Evolutionary conservation across 805 yeast genomes (phyloP).

Genomic region (Kodamaea nitidulidarum): DNA sequence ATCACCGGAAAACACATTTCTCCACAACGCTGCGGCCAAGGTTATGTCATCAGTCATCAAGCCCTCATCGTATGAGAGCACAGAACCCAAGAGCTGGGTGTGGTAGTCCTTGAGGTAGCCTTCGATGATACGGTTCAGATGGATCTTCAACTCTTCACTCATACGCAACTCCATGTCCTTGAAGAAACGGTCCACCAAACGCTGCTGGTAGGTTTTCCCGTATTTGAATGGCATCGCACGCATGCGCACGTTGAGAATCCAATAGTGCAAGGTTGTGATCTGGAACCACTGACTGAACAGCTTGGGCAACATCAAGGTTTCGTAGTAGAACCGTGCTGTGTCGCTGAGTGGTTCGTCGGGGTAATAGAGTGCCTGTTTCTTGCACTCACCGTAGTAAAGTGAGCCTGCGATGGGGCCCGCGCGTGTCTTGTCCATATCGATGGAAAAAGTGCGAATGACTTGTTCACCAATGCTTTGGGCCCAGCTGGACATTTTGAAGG

Average conservation of each 20-base stretch:
- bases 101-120: conserved; percentile 86
- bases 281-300: conserved; percentile 97
- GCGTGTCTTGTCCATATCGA: conserved; percentile 89
- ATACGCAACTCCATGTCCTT: conserved; percentile 84
- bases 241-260: conserved; percentile 94
- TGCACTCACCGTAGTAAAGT: conserved; percentile 79
- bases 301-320: conserved; percentile 73
- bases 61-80: conserved; percentile 91
- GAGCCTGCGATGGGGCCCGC: conserved; percentile 95
- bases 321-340: conserved; percentile 80
- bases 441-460: conserved; percentile 54
- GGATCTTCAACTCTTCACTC: conserved; percentile 80
- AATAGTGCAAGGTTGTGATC: conserved; percentile 81
- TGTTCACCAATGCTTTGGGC: conserved; percentile 57
- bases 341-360: conserved; percentile 69
- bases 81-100: conserved; percentile 82
- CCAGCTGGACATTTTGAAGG: conserved; percentile 32
- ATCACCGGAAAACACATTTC: conserved; percentile 87
- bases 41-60: conserved; percentile 74
- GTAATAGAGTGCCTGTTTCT: conserved; percentile 73
- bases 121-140: conserved; percentile 76
- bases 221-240: conserved; percentile 91
- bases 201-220: conserved; percentile 88
- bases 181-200: conserved; percentile 82
- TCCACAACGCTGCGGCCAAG: conserved; percentile 76